phyloP scores from a whole-genome alignment of 2,329 filamentous ascomycete genomes.

The Xylariaceae sp. region DNA sequence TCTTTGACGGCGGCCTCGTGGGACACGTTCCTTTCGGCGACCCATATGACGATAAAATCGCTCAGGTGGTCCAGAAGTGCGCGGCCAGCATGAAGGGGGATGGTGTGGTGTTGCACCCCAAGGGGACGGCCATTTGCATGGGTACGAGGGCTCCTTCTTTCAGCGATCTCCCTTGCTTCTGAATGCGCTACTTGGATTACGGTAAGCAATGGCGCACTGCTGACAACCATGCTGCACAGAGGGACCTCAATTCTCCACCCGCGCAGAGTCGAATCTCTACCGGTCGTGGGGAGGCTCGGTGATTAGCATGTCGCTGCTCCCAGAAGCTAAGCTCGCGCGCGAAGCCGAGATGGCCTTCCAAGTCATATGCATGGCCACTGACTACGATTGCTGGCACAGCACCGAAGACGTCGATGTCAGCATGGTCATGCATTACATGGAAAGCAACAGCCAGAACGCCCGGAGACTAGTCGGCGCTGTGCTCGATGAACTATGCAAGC shows the following conservation, averaged over 20 bases:
- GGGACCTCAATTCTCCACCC: slow-evolving; percentile 96
- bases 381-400: slow-evolving; percentile 97
- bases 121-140: slow-evolving; percentile 88
- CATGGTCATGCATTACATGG: slow-evolving; percentile 97
- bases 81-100: slow-evolving; percentile 75
- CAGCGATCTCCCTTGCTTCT: background rate
- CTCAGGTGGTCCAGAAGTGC: slow-evolving; percentile 71
- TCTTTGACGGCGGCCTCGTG: slow-evolving; percentile 89
- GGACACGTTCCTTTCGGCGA: slow-evolving; percentile 94
- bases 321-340: slow-evolving; percentile 91
- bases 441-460: slow-evolving; percentile 85
- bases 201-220: background rate
- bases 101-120: slow-evolving; percentile 77
- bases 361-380: slow-evolving; percentile 99
- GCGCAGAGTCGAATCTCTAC: slow-evolving; percentile 94
- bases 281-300: slow-evolving; percentile 88
- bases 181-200: background rate
- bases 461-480: slow-evolving; percentile 80
- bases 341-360: slow-evolving; percentile 97
- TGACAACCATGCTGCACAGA: slow-evolving; percentile 47
- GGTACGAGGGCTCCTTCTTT: slow-evolving; percentile 43
- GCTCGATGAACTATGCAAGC: slow-evolving; percentile 73
- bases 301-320: slow-evolving; percentile 97
- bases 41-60: slow-evolving; percentile 80
- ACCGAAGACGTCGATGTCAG: slow-evolving; percentile 80